Evolutionary conservation across 2,329 filamentous ascomycete species (phyloP).

Genomic region (Colletotrichum sp.): DNA sequence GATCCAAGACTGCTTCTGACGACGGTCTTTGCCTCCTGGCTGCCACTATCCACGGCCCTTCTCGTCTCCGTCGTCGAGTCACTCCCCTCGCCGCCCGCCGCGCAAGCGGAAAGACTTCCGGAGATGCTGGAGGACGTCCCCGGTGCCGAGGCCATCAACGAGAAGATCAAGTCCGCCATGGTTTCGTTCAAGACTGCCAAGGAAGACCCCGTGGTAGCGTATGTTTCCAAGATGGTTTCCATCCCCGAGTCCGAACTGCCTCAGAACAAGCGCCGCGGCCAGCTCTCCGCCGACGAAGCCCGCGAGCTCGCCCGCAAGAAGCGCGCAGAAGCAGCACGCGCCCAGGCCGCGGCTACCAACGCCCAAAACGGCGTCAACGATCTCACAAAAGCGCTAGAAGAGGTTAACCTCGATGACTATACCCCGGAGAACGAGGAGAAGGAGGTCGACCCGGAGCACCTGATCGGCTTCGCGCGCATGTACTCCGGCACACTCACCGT

Average conservation of each 20-base stretch:
- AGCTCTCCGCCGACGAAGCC: constrained; percentile 87
- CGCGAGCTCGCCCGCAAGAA: constrained; percentile 87
- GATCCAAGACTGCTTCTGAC: constrained; percentile 86
- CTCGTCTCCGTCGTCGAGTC: constrained; percentile 94
- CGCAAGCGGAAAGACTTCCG: constrained; percentile 82
- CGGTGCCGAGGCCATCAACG: constrained; percentile 73
- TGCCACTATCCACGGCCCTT: constrained; percentile 90
- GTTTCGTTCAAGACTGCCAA: constrained; percentile 74
- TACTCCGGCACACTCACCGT: constrained; percentile 91
- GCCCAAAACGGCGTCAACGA: constrained; percentile 56
- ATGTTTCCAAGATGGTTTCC: constrained; percentile 98
- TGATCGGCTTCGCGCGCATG: constrained; percentile 93
- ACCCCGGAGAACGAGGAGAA: constrained; percentile 55
- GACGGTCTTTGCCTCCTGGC: constrained; percentile 86
- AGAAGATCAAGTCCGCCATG: constrained; percentile 79
- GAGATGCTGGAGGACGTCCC: constrained; percentile 81
- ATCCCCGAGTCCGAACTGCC: constrained; percentile 91
- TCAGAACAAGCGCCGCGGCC: constrained; percentile 79
- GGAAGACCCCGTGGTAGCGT: constrained; percentile 84
- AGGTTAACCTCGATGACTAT: constrained; percentile 62
- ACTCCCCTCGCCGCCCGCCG: constrained; percentile 80
- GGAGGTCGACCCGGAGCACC: constrained; percentile 77
- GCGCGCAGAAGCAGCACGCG: constrained; percentile 83
- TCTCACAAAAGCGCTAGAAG: constrained; percentile 65
- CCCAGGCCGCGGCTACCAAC: constrained; percentile 63